A percentile compares a stretch with the other conserved stretches of the same genome.
Conservation (phyloP, 306 rosid species). For the Sicyos baderoa region DNA sequence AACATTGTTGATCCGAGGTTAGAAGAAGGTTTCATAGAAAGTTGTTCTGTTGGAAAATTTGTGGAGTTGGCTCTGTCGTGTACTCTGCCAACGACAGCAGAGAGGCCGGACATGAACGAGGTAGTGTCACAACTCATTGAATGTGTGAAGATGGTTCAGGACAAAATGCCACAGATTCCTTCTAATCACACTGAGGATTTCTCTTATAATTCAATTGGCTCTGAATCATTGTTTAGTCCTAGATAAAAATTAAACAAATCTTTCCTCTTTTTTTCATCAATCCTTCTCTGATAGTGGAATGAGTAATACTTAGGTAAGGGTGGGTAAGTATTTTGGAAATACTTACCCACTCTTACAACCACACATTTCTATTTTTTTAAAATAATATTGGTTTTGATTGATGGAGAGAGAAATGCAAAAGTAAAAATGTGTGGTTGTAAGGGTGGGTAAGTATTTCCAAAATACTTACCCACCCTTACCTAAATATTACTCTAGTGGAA, state of each 20-base stretch:
- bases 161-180: not conserved
- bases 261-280: not conserved
- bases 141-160: slow-evolving; percentile 22
- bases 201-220: slow-evolving; percentile 17
- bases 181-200: not conserved
- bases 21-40: slow-evolving; percentile 9
- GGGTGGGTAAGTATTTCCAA: no score
- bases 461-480: no score
- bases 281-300: not conserved
- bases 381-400: no score
- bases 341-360: no score
- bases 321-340: no score
- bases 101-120: slow-evolving; percentile 21
- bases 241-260: not conserved
- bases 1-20: slow-evolving; percentile 22
- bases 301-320: no score
- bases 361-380: no score
- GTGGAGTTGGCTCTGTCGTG: slow-evolving; percentile 23
- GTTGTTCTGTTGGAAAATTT: slow-evolving; percentile 14
- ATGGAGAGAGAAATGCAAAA: no score
- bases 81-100: slow-evolving; percentile 5
- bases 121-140: slow-evolving; percentile 21
- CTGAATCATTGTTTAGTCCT: slow-evolving; percentile 2
- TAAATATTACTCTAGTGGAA: no score
- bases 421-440: no score